Base-by-base conservation (phyloP, 805 yeast species). In the Candida ovalis region DNA sequence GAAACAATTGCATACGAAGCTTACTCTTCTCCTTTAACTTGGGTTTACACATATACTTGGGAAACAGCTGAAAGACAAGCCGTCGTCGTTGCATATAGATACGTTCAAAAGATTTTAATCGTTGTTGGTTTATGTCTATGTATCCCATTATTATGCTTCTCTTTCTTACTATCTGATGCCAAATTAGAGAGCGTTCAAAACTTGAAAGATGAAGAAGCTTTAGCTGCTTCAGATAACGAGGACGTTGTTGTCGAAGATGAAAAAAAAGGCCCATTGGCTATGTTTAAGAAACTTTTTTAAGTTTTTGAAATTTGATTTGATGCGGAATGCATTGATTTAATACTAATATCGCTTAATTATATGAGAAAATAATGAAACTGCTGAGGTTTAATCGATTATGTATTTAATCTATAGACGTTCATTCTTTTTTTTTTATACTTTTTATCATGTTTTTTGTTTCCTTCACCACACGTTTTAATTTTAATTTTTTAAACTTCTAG, bases 31-130 rank as follows among this genome's bases (percentile, higher is more conserved):
- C 90, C 90, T 28, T 74, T 74, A 53, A 63, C 72, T 0, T 82
- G 79, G 54, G 70, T 77, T 43, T 50, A 60, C 2, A 57, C 57
- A 0, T 73, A 82, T 58, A 62, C 80, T 2, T 81, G 87, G 86
- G 89, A 81, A 2, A 70, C 87, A 1, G 77, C 83, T 17, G 78
- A 74, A 50, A 77, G 92, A 65, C 60, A 60, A 2, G 83, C 78
- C 2, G 72, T 82, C 43, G 84, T 82, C 3, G 64, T 60, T 42
- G 76, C 86, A 2, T 86, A 85, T 62, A 75, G 75, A 49, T 68
- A 80, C 48, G 74, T 81, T 43, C 91, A 85, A 65, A 72, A 74
- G 57, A 61, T 80, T 46, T 76, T 83, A 62, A 73, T 82, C 47
- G 72, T 76, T 45, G 75, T 78, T 25, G 86, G 84, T 23, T 52